Evolutionary conservation across 2,329 filamentous ascomycete species (phyloP).

Genomic region (Helotiales sp.): DNA sequence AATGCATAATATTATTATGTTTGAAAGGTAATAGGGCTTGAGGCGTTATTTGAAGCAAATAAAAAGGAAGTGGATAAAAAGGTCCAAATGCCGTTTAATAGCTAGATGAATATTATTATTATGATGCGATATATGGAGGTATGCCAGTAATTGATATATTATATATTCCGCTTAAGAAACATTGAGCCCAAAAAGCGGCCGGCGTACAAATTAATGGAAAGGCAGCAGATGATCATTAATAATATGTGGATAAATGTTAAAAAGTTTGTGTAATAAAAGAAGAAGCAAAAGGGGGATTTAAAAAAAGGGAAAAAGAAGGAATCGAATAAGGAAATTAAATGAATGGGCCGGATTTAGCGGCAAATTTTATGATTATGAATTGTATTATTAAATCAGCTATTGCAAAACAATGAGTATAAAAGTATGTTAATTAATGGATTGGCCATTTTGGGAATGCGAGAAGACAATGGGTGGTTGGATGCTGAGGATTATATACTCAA

Average conservation of each 20-base stretch:
- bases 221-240: conserved; percentile 15
- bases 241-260: conserved; percentile 6
- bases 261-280: conserved; percentile 16
- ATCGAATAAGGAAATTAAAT: conserved; percentile 14
- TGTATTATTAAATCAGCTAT: conserved; percentile 24
- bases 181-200: conserved; percentile 7
- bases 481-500: neutral
- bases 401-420: too few species aligned
- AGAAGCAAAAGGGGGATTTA: conserved; percentile 4
- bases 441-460: conserved; percentile 18
- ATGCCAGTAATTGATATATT: conserved; percentile 20
- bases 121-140: conserved; percentile 13
- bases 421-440: too few species aligned
- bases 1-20: conserved; percentile 18
- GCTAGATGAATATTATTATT: conserved; percentile 21
- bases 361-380: conserved; percentile 23
- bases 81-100: conserved; percentile 3
- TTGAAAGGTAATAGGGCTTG: conserved; percentile 4
- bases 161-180: conserved; percentile 17
- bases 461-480: conserved; percentile 5
- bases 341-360: too few species aligned
- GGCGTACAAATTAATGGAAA: conserved; percentile 11
- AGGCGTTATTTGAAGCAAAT: conserved; percentile 10
- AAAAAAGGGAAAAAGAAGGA: neutral
- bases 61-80: neutral